phyloP scores from a whole-genome alignment of 116 monocot genomes.

The Posidonia oceanica region DNA sequence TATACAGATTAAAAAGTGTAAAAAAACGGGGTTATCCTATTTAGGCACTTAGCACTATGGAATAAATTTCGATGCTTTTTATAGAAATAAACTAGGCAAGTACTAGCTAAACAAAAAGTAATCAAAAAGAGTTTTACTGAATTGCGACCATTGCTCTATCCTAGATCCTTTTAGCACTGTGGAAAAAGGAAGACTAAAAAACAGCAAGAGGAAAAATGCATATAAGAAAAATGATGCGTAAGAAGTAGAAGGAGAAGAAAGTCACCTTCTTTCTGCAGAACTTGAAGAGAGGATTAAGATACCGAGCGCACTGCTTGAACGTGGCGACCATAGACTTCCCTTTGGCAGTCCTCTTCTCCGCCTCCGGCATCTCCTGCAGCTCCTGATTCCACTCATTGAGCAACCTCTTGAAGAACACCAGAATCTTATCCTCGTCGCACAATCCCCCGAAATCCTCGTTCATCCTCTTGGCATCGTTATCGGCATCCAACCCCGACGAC shows the following conservation, averaged over 20 bases:
- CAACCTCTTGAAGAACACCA: constrained; percentile 87
- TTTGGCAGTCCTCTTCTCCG: constrained; percentile 76
- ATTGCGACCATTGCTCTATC: background rate
- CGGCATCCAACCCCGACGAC: constrained; percentile 36
- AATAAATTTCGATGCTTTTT: too few species aligned
- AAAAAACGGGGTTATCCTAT: too few species aligned
- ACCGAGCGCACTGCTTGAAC: constrained; percentile 88
- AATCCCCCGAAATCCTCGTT: constrained; percentile 67
- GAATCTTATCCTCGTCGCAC: constrained; percentile 93
- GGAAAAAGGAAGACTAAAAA: background rate
- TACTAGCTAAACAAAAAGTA: too few species aligned
- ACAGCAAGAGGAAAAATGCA: background rate
- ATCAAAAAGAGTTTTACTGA: too few species aligned
- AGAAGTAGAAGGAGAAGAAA: background rate
- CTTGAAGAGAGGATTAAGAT: constrained; percentile 83
- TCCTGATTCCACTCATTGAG: constrained; percentile 93
- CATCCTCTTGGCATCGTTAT: constrained; percentile 78
- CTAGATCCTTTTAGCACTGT: background rate
- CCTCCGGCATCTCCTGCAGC: constrained; percentile 65
- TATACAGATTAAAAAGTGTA: too few species aligned
- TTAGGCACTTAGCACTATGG: too few species aligned
- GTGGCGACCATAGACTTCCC: constrained; percentile 95
- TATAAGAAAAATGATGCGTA: background rate
- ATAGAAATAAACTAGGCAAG: too few species aligned
- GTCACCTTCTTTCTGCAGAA: constrained; percentile 96